Evolutionary conservation across 495 filamentous ascomycete species (phyloP), one percentile per base, ranked within the genome.

Genomic region (Cercophora newfieldiana): DNA sequence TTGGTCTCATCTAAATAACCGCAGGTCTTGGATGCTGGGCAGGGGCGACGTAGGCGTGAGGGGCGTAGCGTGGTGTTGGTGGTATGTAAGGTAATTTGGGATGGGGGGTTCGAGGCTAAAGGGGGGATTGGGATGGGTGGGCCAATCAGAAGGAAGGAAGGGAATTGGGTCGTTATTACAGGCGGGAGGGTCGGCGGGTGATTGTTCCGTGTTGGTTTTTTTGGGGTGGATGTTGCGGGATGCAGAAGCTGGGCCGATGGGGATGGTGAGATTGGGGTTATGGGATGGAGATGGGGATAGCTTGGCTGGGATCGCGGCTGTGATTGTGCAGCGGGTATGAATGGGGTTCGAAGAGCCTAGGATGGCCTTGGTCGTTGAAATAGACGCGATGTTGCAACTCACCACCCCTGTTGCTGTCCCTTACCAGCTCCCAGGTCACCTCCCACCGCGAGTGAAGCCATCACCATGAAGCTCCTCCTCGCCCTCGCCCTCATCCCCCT

Each of bases 381-480:
- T 53, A 22, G n/a, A n/a, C 10, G 4, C 50, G 10, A 53, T 19
- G 19, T 19, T 22, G n/a, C 50, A 14, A 22, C 50, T n/a, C 10
- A 22, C 24, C 18, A n/a, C 6, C 48, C 48, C 2, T 53, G 1
- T 22, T 12, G 10, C 2, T n/a, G 22, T 14, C 50, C 33, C n/a
- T 29, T 14, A 58, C 29, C 19, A 18, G 26, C 12, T 16, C 16
- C 1, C 0, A 21, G 30, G 5, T 26, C 26, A 6, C 22, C 25
- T 7, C 14, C 55, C 8, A 14, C 14, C 55, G 3, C 24, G 16
- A 28, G 30, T 3, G 19, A 7, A 19, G 8, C 19, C 30, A 18
- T 30, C 28, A 59, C 16, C 37, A 59, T 65, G 55, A 48, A 49
- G 8, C 26, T 21, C 26, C 8, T 51, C 54, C 30, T 59, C 24